Conservation (phyloP, 345 rosid genomes). For the Citrus australasica region DNA sequence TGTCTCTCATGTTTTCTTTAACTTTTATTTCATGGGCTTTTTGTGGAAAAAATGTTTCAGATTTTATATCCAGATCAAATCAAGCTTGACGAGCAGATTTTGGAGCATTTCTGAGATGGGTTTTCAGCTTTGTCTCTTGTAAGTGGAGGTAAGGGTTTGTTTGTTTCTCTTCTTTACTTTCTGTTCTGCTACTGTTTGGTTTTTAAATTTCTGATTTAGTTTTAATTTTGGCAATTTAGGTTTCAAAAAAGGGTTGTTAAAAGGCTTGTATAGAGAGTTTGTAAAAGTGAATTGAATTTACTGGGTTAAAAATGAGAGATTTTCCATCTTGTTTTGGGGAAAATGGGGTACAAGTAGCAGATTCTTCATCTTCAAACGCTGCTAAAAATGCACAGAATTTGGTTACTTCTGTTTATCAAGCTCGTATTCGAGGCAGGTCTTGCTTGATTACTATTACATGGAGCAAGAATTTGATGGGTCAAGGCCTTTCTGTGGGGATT, state of each 20-base stretch:
- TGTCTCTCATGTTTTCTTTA: constrained; percentile 3
- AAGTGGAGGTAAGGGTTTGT: constrained; percentile 27
- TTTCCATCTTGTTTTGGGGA: constrained; percentile 96
- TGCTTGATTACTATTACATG: constrained; percentile 77
- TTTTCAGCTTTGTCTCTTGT: constrained; percentile 11
- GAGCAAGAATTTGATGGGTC: constrained; percentile 96
- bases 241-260: constrained; percentile 33
- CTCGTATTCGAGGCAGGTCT: constrained; percentile 56
- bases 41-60: constrained; percentile 16
- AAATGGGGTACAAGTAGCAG: constrained; percentile 83
- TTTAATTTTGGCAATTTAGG: constrained; percentile 24
- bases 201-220: background rate
- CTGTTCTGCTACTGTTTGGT: constrained; percentile 3
- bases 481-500: constrained; percentile 64
- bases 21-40: constrained; percentile 4
- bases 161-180: constrained; percentile 4
- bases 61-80: constrained; percentile 27
- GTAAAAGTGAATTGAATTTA: constrained; percentile 16
- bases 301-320: constrained; percentile 62
- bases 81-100: constrained; percentile 23
- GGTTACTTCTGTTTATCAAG: constrained; percentile 70
- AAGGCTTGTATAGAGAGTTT: constrained; percentile 16
- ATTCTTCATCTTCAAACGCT: constrained; percentile 64
- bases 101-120: constrained; percentile 26
- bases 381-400: constrained; percentile 68